phyloP scores from a whole-genome alignment of 1,139 yeast species.

The Lodderomyces margitis region DNA sequence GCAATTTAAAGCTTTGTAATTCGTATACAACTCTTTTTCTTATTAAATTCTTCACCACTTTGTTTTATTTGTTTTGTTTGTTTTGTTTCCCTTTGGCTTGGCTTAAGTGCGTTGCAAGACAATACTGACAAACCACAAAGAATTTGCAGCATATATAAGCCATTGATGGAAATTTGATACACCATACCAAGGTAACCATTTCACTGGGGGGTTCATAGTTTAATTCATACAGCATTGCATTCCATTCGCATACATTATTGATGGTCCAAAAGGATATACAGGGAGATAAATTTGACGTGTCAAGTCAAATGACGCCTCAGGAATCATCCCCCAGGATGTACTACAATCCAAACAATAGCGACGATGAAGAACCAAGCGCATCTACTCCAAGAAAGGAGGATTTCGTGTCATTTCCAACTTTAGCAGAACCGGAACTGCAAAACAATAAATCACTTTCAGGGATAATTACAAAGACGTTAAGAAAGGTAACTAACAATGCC shows the following conservation, averaged over 20 bases:
- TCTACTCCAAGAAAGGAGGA: constrained; percentile 20
- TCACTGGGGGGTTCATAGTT: not conserved
- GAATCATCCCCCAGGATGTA: not conserved
- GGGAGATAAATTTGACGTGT: not conserved
- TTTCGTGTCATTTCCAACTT: constrained; percentile 44
- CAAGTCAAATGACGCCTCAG: not conserved
- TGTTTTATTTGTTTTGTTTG: no score
- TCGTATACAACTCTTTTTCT: no score
- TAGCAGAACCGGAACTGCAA: constrained; percentile 45
- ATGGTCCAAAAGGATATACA: not conserved
- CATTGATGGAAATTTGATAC: not conserved
- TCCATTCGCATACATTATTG: not conserved
- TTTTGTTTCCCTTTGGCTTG: no score
- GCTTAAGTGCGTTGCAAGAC: no score
- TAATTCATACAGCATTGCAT: not conserved
- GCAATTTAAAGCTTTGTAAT: no score
- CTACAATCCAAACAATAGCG: constrained; percentile 16
- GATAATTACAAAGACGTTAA: constrained; percentile 39
- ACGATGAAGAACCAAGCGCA: constrained; percentile 13
- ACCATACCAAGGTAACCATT: not conserved
- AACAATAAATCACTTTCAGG: constrained; percentile 30
- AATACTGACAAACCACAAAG: no score
- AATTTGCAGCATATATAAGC: not conserved
- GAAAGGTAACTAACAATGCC: constrained; percentile 47
- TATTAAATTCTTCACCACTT: no score